Evolutionary conservation across 306 rosid genomes (phyloP), one percentile per base, ranked within the genome.

Genomic region (Sindora glabra): DNA sequence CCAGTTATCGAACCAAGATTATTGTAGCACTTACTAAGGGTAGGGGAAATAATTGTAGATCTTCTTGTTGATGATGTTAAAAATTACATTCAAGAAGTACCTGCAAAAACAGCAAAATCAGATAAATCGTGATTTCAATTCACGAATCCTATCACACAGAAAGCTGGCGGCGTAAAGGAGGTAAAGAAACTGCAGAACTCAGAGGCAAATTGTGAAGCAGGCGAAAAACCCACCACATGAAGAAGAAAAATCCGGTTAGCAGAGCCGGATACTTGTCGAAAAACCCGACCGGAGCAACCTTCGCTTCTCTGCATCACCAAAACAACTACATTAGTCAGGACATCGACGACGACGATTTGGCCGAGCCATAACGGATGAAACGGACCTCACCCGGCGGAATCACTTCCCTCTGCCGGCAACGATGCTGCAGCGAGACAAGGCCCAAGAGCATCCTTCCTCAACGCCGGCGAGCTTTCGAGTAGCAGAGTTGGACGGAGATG

Each of bases 381-480:
- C 95, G 97, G 94, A 91, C 96, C 97, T 91, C 97, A 91, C 97
- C 97, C 97, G 80, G 95, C 83, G 80, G 97, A 91, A 87, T 91
- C 97, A 73, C 79, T 73, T 2, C 95, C 95, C 36, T 71, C 90
- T 15, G 92, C 76, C 36, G 95, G 81, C 16, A 88, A 86, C 27
- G 96, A 82, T 18, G 96, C 86, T 0, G 97, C 86, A 9, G 86
- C 73, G 14, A 66, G 77, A 53, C 89, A 74, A 0, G 89, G 92
- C 44, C 65, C 70, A 23, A 85, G 72, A 21, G 50, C 69, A 12
- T 79, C 83, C 17, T 70, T 73, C 65, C 72, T 85, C 48, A 24
- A 27, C 21, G 24, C 83, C 26, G 88, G 79, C 0, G 81, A 76
- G 64, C 68, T 24, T 33, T 77, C 81, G 19, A 81, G 79, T 16